Evolutionary conservation across 306 rosid genomes (phyloP), one percentile per base, ranked within the genome.

Genomic region (Crataegus laevigata): DNA sequence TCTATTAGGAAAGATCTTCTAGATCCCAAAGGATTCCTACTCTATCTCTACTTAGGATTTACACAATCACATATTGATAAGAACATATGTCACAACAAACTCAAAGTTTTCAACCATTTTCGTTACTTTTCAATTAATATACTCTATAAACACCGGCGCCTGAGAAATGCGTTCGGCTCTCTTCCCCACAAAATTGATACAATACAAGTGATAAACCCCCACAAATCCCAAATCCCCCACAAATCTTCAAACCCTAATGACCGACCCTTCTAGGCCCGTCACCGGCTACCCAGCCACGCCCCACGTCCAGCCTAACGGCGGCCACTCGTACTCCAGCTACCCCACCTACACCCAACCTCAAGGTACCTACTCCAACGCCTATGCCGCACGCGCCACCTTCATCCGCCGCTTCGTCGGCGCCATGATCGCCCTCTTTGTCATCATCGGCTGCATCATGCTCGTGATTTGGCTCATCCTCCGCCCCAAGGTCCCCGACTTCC

Each of bases 391-490:
- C 72, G 68, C 78, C 51, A 45, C 84, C 45, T 82, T 90, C 80
- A 43, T 90, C 64, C 97, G 98, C 77, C 84, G 89, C 15, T 72
- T 91, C 80, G 8, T 90, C 50, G 79, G 85, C 32, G 83, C 90
- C 64, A 80, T 94, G 83, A 60, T 89, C 6, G 77, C 90, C 80
- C 79, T 87, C 75, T 84, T 83, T 54, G 75, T 90, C 28, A n/a
- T 85, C 45, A 43, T 86, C 59, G 92, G 87, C 80, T 83, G 74
- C 4, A 63, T 86, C 58, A 55, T 86, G 26, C 75, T 94, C 70
- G 59, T 90, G 59, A 64, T 91, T 2, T 90, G 96, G 97, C 96
- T 94, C 61, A 87, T 94, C 75, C 86, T 94, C 28, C 97, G 96
- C 47, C 99, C 99, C 30, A 87, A 82, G 4, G 77, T 87, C 81